Base-by-base conservation (phyloP, 768 basidiomycete genomes). In the Omphalotus guepiniiformis region DNA sequence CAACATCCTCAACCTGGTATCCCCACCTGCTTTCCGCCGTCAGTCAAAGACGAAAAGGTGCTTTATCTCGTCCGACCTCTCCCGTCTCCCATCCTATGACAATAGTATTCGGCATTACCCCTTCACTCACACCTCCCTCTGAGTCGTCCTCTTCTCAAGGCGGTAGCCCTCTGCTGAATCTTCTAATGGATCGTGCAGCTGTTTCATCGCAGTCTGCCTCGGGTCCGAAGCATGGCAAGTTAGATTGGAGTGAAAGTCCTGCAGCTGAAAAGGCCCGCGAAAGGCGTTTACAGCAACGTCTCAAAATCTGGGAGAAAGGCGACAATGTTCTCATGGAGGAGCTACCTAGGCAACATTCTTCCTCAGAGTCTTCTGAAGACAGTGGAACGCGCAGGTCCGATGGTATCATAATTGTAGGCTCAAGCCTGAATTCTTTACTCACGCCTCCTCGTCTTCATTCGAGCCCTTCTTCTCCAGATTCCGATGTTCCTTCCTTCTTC, bases 61-160 rank as follows among this genome's bases (percentile, higher is more conserved):
- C 83, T 3, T 67, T 84, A 6, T 65, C 80, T 1, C 71, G 80
- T 23, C 73, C 81, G 9, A 72, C 79, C 4, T 78, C 80, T n/a
- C 75, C 81, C 1, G 75, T 82, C 11, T 54, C 64, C 28, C 80
- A 80, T 58, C 89, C 92, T 2, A 88, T 85, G 55, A 80, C 84
- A 6, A 90, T 96, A 39, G 73, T 96, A 15, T 88, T 95, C 56
- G 91, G 92, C n/a, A 81, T 90, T 57, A 83, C 86, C 1, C 91
- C 93, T 22, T 69, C 88, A 3, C 66, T 92, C n/a, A 67, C 79
- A 12, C 74, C 78, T n/a, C 68, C 78, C 8, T 53, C 56, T 39
- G 64, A 57, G 29, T 45, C 46, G 22, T 55, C 63, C 2, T 37
- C 55, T 4, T 48, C 59, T 21, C 51, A 65, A 3, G 56, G 56